Evolutionary conservation across 768 basidiomycete genomes (phyloP).

Genomic region (Xanthoconium purpureum): DNA sequence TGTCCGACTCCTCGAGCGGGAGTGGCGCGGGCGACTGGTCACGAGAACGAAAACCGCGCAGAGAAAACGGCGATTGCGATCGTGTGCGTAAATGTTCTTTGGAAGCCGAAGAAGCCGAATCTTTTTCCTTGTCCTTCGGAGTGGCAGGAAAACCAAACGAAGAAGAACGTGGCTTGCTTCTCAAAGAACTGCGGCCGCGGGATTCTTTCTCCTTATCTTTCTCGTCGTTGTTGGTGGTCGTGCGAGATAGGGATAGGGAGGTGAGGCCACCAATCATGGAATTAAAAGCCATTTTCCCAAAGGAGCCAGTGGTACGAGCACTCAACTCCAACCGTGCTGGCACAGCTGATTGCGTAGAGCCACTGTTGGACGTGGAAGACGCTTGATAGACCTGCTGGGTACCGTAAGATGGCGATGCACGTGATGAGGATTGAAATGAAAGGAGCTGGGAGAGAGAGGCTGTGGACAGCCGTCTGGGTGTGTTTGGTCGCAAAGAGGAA

Average conservation of each 20-base stretch:
- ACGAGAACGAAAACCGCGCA: constrained; percentile 62
- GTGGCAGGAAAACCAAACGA: constrained; percentile 43
- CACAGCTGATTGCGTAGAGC: constrained; percentile 3
- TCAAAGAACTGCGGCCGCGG: constrained; percentile 51
- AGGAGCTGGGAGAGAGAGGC: constrained; percentile 26
- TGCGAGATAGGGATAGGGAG: constrained; percentile 59
- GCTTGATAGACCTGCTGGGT: constrained; percentile 19
- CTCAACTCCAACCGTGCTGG: constrained; percentile 35
- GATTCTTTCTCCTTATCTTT: constrained; percentile 44
- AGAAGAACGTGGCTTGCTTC: constrained; percentile 44
- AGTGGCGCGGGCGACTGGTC: constrained; percentile 57
- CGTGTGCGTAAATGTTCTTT: constrained; percentile 60
- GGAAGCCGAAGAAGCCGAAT: constrained; percentile 39
- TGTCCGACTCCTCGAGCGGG: constrained; percentile 55
- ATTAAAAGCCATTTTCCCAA: constrained; percentile 62
- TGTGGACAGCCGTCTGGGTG: constrained; percentile 22
- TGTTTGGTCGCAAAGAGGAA: constrained; percentile 18
- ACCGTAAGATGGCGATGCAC: constrained; percentile 14
- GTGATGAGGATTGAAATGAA: constrained; percentile 21
- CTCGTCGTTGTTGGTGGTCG: constrained; percentile 39
- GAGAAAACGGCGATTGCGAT: constrained; percentile 76
- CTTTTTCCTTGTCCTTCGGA: constrained; percentile 32
- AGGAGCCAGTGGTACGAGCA: constrained; percentile 44
- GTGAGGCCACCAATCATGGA: constrained; percentile 71
- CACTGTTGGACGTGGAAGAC: constrained; percentile 4